Percentiles rank a stretch among this genome's conserved stretches.
Evolutionary conservation across 2,329 filamentous ascomycete genomes (phyloP).

Genomic region (Alternaria infectoria): DNA sequence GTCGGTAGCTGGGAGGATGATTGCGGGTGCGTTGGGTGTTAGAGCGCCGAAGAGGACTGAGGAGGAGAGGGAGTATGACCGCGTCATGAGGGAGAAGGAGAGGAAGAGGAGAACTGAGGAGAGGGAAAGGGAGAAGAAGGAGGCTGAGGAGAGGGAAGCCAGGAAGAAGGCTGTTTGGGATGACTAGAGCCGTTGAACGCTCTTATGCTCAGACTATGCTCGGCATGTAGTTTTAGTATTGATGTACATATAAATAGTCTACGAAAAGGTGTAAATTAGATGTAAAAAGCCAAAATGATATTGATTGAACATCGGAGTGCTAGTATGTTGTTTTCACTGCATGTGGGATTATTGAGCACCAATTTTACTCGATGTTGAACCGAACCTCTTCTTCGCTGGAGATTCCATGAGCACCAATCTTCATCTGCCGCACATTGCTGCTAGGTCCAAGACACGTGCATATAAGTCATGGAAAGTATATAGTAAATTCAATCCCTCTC

Average conservation of each 20-base stretch:
- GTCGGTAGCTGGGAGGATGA: conserved; percentile 86
- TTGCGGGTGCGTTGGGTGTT: conserved; percentile 85
- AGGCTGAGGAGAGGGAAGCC: conserved; percentile 70
- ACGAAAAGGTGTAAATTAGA: conserved; percentile 1
- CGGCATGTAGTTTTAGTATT: not conserved
- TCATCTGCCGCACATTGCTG: not conserved
- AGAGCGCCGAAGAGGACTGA: conserved; percentile 81
- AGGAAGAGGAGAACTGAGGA: conserved; percentile 76
- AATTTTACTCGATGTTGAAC: not conserved
- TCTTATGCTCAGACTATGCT: not conserved
- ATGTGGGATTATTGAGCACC: not conserved
- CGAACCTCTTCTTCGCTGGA: not conserved
- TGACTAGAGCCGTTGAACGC: conserved; percentile 50
- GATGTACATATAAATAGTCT: conserved; percentile 5
- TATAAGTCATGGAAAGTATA: not conserved
- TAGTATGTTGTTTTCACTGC: not conserved
- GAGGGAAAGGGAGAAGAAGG: conserved; percentile 67
- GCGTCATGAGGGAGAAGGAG: conserved; percentile 82
- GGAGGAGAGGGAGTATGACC: conserved; percentile 87
- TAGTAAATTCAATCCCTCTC: conserved; percentile 19
- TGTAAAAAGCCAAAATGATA: not conserved
- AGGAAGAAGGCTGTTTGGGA: conserved; percentile 91
- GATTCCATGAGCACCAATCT: not conserved
- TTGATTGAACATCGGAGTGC: not conserved
- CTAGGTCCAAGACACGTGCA: not conserved